Percentiles rank a stretch among this genome's conserved stretches.
Conservation (phyloP, 495 filamentous ascomycete genomes). For the Neurospora sp. region DNA sequence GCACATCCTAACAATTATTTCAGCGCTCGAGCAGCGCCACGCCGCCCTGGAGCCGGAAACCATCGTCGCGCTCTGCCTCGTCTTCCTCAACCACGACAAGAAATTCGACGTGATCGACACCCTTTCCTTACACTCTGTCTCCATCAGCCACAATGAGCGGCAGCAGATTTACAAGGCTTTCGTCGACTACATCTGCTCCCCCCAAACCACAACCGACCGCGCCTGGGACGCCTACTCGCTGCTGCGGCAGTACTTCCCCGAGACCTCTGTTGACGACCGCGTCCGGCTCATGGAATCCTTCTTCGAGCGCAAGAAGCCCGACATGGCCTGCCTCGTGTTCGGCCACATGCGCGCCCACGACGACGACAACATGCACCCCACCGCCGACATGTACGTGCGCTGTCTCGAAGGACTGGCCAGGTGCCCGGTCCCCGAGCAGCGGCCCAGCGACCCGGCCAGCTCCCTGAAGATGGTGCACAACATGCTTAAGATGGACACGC, state of each 20-base stretch:
- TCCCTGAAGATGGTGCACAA: slow-evolving; percentile 70
- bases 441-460: not conserved
- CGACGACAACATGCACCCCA: slow-evolving; percentile 47
- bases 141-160: slow-evolving; percentile 56
- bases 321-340: slow-evolving; percentile 78
- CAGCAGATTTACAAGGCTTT: slow-evolving; percentile 51
- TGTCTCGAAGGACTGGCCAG: slow-evolving; percentile 69
- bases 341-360: slow-evolving; percentile 74
- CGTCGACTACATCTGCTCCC: slow-evolving; percentile 50
- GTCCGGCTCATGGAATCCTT: slow-evolving; percentile 71
- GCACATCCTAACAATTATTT: slow-evolving; percentile 59
- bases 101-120: slow-evolving; percentile 66
- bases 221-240: slow-evolving; percentile 79
- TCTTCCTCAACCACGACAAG: slow-evolving; percentile 64
- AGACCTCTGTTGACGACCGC: slow-evolving; percentile 50
- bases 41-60: slow-evolving; percentile 60
- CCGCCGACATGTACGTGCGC: slow-evolving; percentile 59
- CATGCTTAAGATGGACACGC: slow-evolving; percentile 80
- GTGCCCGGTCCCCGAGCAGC: slow-evolving; percentile 44
- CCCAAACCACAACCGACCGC: slow-evolving; percentile 44
- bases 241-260: slow-evolving; percentile 66
- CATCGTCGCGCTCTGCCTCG: slow-evolving; percentile 54
- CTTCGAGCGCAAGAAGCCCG: slow-evolving; percentile 62
- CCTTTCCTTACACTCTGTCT: slow-evolving; percentile 54
- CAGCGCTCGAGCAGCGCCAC: slow-evolving; percentile 63